A percentile compares a stretch with the other conserved stretches of the same genome.
phyloP scores from a whole-genome alignment of 768 basidiomycete species.

The Tricholoma sp. region DNA sequence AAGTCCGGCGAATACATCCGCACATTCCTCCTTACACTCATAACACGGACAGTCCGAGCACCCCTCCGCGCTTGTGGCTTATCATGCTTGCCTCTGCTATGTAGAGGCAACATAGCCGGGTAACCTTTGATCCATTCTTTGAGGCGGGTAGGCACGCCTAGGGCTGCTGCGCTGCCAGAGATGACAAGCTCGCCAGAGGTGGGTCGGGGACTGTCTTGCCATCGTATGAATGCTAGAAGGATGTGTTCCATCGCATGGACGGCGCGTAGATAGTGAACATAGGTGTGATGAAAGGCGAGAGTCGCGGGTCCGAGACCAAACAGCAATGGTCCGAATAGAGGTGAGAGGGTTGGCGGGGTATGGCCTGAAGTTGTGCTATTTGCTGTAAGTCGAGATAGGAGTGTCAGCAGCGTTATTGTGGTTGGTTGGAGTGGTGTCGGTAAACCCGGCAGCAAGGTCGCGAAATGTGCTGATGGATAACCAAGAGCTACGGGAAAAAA shows the following conservation, averaged over 20 bases:
- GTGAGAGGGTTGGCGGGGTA: conserved; percentile 84
- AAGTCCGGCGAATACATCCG: conserved; percentile 86
- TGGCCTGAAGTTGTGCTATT: conserved; percentile 83
- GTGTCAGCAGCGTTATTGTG: conserved; percentile 66
- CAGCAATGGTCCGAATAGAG: conserved; percentile 83
- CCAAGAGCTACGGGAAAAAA: conserved; percentile 38
- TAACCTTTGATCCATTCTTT: conserved; percentile 91
- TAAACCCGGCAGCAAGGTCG: conserved; percentile 55
- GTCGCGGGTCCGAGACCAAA: conserved; percentile 69
- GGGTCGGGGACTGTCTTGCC: conserved; percentile 56
- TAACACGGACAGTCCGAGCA: conserved; percentile 69
- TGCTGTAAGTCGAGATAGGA: conserved; percentile 77
- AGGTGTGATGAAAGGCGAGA: conserved; percentile 44
- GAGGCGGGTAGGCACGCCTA: conserved; percentile 78
- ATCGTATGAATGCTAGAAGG: conserved; percentile 84
- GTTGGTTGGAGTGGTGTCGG: conserved; percentile 52
- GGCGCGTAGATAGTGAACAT: conserved; percentile 68
- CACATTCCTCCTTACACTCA: conserved; percentile 75
- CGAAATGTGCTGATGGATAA: conserved; percentile 72
- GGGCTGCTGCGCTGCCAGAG: conserved; percentile 48
- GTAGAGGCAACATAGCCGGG: conserved; percentile 71
- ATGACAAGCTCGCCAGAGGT: conserved; percentile 22
- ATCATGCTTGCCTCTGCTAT: conserved; percentile 25
- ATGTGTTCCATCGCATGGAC: conserved; percentile 90
- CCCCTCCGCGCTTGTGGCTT: conserved; percentile 69